Evolutionary conservation across 2,329 filamentous ascomycete genomes (phyloP).

Genomic region (Xylogone sp.): DNA sequence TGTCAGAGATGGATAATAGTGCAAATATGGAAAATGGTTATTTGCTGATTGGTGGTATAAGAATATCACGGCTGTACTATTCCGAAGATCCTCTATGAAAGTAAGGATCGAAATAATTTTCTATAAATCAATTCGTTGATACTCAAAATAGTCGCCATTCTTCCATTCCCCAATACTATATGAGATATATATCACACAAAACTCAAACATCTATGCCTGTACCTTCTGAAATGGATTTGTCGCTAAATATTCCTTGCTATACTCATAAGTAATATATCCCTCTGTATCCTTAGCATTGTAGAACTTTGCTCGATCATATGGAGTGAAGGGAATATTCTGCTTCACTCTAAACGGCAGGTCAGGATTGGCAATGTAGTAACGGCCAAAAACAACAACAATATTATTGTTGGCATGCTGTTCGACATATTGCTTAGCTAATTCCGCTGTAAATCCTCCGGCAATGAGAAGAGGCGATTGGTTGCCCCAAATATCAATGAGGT

Average conservation of each 20-base stretch:
- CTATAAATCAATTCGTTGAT: too few species aligned
- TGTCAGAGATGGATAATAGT: too few species aligned
- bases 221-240: too few species aligned
- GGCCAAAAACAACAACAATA: slow-evolving; percentile 35
- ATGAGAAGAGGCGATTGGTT: slow-evolving; percentile 39
- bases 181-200: too few species aligned
- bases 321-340: slow-evolving; percentile 29
- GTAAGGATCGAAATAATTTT: too few species aligned
- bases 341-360: slow-evolving; percentile 34
- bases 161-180: too few species aligned
- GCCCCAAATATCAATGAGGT: slow-evolving; percentile 39
- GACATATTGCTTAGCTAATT: slow-evolving; percentile 31
- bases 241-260: slow-evolving; percentile 9
- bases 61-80: too few species aligned
- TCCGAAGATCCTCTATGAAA: too few species aligned
- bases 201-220: too few species aligned
- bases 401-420: slow-evolving; percentile 21
- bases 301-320: slow-evolving; percentile 30
- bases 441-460: slow-evolving; percentile 37
- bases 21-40: too few species aligned
- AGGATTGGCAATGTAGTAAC: slow-evolving; percentile 37
- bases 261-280: slow-evolving; percentile 28
- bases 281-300: slow-evolving; percentile 20
- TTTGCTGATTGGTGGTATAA: too few species aligned
- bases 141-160: too few species aligned